Evolutionary conservation across 2,329 filamentous ascomycete genomes (phyloP).

Genomic region (Chlorencoelia australis): DNA sequence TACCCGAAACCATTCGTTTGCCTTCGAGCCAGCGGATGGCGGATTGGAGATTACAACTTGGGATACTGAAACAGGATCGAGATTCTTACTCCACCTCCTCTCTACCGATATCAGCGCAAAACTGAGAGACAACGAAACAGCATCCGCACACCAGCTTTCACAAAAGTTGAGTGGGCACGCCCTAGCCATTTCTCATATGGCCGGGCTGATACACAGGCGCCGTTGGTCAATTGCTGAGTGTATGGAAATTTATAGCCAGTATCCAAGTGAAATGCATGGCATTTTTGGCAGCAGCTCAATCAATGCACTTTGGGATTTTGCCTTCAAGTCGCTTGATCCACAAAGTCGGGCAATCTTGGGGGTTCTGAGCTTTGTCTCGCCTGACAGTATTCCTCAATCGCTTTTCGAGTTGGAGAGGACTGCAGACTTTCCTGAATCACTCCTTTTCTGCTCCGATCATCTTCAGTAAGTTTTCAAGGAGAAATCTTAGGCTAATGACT

Average conservation of each 20-base stretch:
- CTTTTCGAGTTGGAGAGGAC: background rate
- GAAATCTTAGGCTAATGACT: too few relatives aligned
- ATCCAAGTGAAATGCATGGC: background rate
- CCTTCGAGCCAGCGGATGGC: constrained; percentile 4
- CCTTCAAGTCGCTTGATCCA: background rate
- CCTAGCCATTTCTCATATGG: background rate
- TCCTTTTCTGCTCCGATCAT: too few relatives aligned
- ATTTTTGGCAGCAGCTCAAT: too few relatives aligned
- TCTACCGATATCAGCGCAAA: background rate
- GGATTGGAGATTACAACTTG: constrained; percentile 7
- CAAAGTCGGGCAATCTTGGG: background rate
- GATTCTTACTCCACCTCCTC: constrained; percentile 3
- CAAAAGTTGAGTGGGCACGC: constrained; percentile 1
- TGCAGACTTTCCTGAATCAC: too few relatives aligned
- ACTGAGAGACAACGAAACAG: too few relatives aligned
- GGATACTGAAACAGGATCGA: constrained; percentile 21
- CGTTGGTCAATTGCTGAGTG: constrained; percentile 1
- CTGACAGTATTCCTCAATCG: too few relatives aligned
- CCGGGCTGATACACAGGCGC: background rate
- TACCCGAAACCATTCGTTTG: constrained; percentile 10
- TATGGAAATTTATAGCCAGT: background rate
- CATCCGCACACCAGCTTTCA: background rate
- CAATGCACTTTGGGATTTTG: background rate
- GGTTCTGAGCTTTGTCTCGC: too few relatives aligned
- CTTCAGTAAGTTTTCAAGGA: too few relatives aligned